Evolutionary conservation across 176 grass and related monocot genomes (phyloP).

Genomic region (Zea mays): DNA sequence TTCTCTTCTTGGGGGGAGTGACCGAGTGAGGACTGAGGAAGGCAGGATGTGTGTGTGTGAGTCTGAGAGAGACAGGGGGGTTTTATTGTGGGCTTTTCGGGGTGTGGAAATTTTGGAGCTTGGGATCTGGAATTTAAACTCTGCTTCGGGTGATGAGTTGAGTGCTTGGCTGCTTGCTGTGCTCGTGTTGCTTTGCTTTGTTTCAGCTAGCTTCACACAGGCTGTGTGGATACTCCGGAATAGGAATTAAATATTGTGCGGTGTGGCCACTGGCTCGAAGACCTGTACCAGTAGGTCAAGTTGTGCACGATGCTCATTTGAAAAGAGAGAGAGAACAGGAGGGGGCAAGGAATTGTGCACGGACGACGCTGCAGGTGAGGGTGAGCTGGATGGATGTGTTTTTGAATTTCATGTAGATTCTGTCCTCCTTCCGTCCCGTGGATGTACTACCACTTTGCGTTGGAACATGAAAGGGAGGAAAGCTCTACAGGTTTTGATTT

Average conservation of each 20-base stretch:
- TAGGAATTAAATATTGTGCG: too few species aligned
- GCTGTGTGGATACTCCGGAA: conserved; percentile 2
- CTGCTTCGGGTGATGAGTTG: not conserved
- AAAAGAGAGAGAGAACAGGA: too few species aligned
- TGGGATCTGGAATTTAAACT: conserved; percentile 51
- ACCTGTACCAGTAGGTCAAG: too few species aligned
- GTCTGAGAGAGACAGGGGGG: not conserved
- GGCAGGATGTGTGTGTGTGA: not conserved
- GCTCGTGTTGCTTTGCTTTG: not conserved
- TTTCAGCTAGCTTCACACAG: not conserved
- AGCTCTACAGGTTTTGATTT: too few species aligned
- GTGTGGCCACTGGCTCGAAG: too few species aligned
- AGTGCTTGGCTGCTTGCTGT: not conserved
- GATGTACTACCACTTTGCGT: too few species aligned
- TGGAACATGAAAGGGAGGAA: too few species aligned
- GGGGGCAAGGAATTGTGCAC: too few species aligned
- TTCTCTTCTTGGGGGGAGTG: not conserved
- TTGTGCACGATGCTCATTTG: too few species aligned
- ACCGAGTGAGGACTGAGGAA: not conserved
- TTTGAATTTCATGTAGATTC: conserved; percentile 22
- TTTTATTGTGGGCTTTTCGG: conserved; percentile 48
- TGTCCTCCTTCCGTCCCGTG: not conserved
- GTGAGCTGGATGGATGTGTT: conserved; percentile 28
- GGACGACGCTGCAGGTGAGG: not conserved
- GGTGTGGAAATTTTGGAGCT: conserved; percentile 35